Conservation (phyloP, 768 basidiomycete genomes). For the Myochromella boudieri region DNA sequence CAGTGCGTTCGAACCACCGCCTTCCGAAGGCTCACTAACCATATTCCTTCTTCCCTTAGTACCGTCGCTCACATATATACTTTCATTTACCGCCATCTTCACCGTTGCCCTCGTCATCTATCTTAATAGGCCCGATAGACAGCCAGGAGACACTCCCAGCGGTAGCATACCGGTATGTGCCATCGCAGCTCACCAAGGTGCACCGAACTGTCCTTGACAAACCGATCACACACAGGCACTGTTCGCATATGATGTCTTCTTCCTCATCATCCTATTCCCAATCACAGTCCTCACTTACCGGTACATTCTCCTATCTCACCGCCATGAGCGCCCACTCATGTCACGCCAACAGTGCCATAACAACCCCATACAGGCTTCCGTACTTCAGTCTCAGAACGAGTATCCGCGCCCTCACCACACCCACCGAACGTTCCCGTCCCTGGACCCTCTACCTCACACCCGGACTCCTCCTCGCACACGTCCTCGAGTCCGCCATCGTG, state of each 20-base stretch:
- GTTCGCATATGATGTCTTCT: neutral
- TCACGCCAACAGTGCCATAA: slow-evolving; percentile 69
- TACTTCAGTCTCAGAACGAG: slow-evolving; percentile 57
- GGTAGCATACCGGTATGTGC: too few relatives aligned
- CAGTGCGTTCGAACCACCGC: slow-evolving; percentile 33
- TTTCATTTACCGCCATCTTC: neutral
- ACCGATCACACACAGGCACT: neutral
- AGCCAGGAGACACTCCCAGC: too few relatives aligned
- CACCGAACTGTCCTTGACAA: neutral
- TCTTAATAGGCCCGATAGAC: neutral
- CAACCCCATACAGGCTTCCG: slow-evolving; percentile 73
- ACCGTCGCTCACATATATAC: neutral
- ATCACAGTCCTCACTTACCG: slow-evolving; percentile 7
- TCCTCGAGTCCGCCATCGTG: slow-evolving; percentile 38
- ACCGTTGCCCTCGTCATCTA: neutral
- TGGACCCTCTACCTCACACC: slow-evolving; percentile 82
- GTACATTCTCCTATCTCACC: neutral
- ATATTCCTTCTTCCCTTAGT: neutral
- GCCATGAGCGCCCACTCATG: slow-evolving; percentile 8
- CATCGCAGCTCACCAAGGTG: neutral
- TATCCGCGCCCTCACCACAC: slow-evolving; percentile 68
- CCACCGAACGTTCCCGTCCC: slow-evolving; percentile 71
- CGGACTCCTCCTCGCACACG: slow-evolving; percentile 61
- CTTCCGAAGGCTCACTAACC: too few relatives aligned
- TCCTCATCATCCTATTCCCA: slow-evolving; percentile 8